Percentiles rank a stretch among this genome's conserved stretches.
phyloP scores from a whole-genome alignment of 2,329 filamentous ascomycete genomes.

The Byssoonygena ceratinophila region DNA sequence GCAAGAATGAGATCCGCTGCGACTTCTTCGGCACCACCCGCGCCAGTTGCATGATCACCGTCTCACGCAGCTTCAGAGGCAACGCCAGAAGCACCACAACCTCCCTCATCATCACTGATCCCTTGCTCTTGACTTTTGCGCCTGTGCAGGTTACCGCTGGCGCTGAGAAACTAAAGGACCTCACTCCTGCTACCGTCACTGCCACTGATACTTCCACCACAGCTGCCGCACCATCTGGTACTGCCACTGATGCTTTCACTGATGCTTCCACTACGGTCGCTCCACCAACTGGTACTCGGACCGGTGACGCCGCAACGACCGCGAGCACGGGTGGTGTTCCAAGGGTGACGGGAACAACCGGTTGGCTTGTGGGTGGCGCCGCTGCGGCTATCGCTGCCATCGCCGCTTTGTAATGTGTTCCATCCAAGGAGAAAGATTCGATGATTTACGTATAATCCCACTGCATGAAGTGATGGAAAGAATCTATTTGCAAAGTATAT shows the following conservation, averaged over 20 bases:
- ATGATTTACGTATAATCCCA: neutral
- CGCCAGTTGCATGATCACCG: neutral
- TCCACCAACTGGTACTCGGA: neutral
- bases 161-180: constrained; percentile 13
- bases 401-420: constrained; percentile 2
- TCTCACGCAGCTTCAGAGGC: neutral
- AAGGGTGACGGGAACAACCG: constrained; percentile 4
- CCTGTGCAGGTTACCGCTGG: constrained; percentile 14
- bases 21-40: constrained; percentile 5
- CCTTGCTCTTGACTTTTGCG: neutral
- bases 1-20: neutral
- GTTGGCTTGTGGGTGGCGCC: constrained; percentile 9
- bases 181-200: neutral
- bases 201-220: neutral
- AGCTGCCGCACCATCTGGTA: neutral
- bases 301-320: neutral
- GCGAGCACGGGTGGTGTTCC: constrained; percentile 12
- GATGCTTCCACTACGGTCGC: neutral
- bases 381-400: constrained; percentile 7
- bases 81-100: neutral
- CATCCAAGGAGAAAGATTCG: neutral
- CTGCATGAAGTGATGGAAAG: neutral
- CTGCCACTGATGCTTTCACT: neutral
- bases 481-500: too few relatives aligned
- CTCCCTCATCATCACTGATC: neutral